Evolutionary conservation across 352 stramenopile species (phyloP).

Genomic region (Phytopythium litorale): DNA sequence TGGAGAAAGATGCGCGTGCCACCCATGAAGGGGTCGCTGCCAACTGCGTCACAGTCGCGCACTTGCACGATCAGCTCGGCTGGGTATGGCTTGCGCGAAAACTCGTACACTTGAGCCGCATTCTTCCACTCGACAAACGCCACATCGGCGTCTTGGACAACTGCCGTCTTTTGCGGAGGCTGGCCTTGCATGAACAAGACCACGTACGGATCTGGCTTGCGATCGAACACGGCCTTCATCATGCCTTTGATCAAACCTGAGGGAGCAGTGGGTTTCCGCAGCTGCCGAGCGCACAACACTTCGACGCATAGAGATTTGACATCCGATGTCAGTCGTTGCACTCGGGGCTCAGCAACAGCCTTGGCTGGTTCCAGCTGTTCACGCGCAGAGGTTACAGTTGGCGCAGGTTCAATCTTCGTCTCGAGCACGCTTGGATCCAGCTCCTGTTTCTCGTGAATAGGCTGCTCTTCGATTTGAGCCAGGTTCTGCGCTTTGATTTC

Average conservation of each 20-base stretch:
- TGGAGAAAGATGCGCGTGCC: slow-evolving; percentile 26
- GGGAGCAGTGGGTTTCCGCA: slow-evolving; percentile 16
- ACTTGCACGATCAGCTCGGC: slow-evolving; percentile 25
- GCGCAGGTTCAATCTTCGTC: not conserved
- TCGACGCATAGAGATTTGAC: slow-evolving; percentile 37
- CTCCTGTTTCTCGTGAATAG: not conserved
- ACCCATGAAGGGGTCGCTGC: slow-evolving; percentile 40
- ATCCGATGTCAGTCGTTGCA: slow-evolving; percentile 9
- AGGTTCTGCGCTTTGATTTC: not conserved
- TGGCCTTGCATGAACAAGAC: slow-evolving; percentile 24
- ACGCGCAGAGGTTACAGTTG: not conserved
- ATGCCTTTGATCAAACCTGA: slow-evolving; percentile 20
- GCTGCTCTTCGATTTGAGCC: not conserved
- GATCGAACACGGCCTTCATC: slow-evolving; percentile 39
- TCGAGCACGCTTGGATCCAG: not conserved
- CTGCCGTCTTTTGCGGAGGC: slow-evolving; percentile 18
- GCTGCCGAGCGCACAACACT: slow-evolving; percentile 24
- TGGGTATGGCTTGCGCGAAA: slow-evolving; percentile 29
- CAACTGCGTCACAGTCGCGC: slow-evolving; percentile 36
- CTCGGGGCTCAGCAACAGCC: not conserved
- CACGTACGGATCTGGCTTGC: slow-evolving; percentile 43
- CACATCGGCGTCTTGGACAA: slow-evolving; percentile 35
- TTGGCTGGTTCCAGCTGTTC: not conserved
- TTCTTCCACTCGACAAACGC: slow-evolving; percentile 49
- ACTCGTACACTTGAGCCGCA: slow-evolving; percentile 35